Percentiles rank a stretch among this genome's conserved stretches.
Conservation (phyloP, 495 filamentous ascomycete genomes). For the Hyaloscypha variabilis region DNA sequence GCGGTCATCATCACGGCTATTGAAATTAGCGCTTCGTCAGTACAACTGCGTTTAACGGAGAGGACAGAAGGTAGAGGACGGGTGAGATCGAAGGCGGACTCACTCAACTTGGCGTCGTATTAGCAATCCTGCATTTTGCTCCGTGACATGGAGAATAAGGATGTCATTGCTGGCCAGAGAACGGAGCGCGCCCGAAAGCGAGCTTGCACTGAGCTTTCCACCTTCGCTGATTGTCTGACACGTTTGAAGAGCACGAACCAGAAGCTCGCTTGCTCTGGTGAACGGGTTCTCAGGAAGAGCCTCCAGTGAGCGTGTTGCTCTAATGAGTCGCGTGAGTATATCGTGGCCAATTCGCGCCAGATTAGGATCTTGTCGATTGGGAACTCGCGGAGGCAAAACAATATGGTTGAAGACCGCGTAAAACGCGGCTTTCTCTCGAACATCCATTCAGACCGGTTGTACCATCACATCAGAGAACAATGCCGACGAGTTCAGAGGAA, state of each 20-base stretch:
- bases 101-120: conserved; percentile 44
- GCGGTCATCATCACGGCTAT: conserved; percentile 10
- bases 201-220: not conserved
- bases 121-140: conserved; percentile 60
- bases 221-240: conserved; percentile 39
- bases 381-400: conserved; percentile 48
- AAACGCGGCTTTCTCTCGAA: conserved; percentile 9
- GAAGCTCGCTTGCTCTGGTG: conserved; percentile 32
- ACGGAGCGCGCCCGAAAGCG: conserved; percentile 39
- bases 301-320: conserved; percentile 34
- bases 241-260: conserved; percentile 38
- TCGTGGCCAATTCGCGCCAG: conserved; percentile 40
- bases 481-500: no score
- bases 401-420: conserved; percentile 44
- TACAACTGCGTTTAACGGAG: no score
- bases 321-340: conserved; percentile 40
- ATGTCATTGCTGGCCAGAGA: conserved; percentile 34
- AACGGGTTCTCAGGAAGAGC: conserved; percentile 25
- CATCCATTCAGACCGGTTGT: no score
- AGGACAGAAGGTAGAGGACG: no score
- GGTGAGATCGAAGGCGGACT: conserved; percentile 33
- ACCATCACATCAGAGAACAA: no score
- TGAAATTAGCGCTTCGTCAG: not conserved
- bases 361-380: conserved; percentile 42
- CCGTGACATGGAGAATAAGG: conserved; percentile 50